Percentiles rank a stretch among this genome's conserved stretches.
Evolutionary conservation across 495 filamentous ascomycete species (phyloP).

Genomic region (Durotheca rogersii): DNA sequence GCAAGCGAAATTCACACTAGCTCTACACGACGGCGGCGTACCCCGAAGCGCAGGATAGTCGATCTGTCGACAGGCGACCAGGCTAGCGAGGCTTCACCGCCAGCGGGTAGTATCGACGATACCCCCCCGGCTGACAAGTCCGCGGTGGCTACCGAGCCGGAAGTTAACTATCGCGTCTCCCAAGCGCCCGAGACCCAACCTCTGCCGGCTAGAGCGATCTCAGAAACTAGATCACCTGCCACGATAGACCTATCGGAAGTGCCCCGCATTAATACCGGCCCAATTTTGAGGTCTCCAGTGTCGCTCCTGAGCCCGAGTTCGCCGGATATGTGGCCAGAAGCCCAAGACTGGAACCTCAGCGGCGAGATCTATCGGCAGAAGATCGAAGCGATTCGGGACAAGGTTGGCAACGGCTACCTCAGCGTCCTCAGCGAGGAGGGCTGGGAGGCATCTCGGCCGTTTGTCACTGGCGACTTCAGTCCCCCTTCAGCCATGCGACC

Average conservation of each 20-base stretch:
- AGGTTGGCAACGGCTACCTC: slow-evolving; percentile 82
- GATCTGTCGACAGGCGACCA: slow-evolving; percentile 70
- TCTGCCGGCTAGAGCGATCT: slow-evolving; percentile 17
- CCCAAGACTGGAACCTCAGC: slow-evolving; percentile 64
- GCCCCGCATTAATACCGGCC: slow-evolving; percentile 49
- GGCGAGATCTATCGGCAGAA: slow-evolving; percentile 81
- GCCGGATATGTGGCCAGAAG: slow-evolving; percentile 44
- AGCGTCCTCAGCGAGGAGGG: slow-evolving; percentile 79
- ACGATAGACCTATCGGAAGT: slow-evolving; percentile 39
- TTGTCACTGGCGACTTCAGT: slow-evolving; percentile 42
- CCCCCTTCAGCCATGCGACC: slow-evolving; percentile 44
- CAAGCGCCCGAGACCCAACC: slow-evolving; percentile 39
- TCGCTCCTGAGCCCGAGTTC: slow-evolving; percentile 41
- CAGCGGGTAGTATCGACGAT: slow-evolving; percentile 11
- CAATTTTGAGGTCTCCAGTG: slow-evolving; percentile 45
- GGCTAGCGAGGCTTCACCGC: slow-evolving; percentile 34
- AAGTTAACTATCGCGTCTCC: slow-evolving; percentile 48
- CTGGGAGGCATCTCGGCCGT: slow-evolving; percentile 50
- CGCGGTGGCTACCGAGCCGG: slow-evolving; percentile 11
- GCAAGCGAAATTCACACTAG: slow-evolving; percentile 55
- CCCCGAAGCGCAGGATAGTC: slow-evolving; percentile 73
- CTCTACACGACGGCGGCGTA: slow-evolving; percentile 52
- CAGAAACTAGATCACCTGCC: slow-evolving; percentile 34
- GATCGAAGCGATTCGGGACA: slow-evolving; percentile 78
- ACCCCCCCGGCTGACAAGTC: background rate